These are phyloP conservation scores for Thuidium tamariscinum DNA, from an alignment of 225 moss, liverwort and hornwort genomes.

Conservation along the genomic window DNA sequence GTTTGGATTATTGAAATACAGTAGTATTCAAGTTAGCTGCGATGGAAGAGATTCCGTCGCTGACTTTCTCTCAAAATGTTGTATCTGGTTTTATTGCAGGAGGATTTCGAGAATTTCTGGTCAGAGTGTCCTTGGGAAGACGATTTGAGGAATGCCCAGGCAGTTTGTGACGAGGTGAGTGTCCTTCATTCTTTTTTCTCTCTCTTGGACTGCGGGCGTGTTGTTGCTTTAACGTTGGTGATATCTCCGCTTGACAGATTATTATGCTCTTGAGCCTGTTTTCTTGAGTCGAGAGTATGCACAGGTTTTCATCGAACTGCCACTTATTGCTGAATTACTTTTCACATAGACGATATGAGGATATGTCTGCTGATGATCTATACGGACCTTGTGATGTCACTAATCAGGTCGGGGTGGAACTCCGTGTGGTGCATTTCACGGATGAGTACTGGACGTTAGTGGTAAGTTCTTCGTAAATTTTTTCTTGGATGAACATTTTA, in stretches of 20 bases:
- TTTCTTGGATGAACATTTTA: neutral
- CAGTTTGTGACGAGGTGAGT: constrained; percentile 71
- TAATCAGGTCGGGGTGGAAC: constrained; percentile 67
- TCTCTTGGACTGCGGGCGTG: neutral
- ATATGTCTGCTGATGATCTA: neutral
- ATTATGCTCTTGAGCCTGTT: neutral
- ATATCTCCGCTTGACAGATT: neutral
- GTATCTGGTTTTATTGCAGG: constrained; percentile 29
- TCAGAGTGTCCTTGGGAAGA: constrained; percentile 98
- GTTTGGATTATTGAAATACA: neutral
- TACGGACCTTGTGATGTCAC: neutral
- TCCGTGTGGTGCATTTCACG: constrained; percentile 87
- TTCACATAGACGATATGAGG: neutral
- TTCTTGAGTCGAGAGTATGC: neutral
- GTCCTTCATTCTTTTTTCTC: neutral
- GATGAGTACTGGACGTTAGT: constrained; percentile 86
- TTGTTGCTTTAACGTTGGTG: neutral
- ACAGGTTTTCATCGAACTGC: neutral
- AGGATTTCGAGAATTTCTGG: constrained; percentile 96
- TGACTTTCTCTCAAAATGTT: neutral
- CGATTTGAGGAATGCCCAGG: constrained; percentile 74
- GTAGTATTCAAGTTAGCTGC: neutral
- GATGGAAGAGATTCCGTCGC: neutral
- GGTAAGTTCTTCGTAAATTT: constrained; percentile 24
- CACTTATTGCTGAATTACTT: neutral